Percentiles rank a stretch among this genome's conserved stretches.
These are phyloP conservation scores for Seiridium cupressi DNA, from an alignment of 2,329 filamentous ascomycete species.

Conservation along the genomic window DNA sequence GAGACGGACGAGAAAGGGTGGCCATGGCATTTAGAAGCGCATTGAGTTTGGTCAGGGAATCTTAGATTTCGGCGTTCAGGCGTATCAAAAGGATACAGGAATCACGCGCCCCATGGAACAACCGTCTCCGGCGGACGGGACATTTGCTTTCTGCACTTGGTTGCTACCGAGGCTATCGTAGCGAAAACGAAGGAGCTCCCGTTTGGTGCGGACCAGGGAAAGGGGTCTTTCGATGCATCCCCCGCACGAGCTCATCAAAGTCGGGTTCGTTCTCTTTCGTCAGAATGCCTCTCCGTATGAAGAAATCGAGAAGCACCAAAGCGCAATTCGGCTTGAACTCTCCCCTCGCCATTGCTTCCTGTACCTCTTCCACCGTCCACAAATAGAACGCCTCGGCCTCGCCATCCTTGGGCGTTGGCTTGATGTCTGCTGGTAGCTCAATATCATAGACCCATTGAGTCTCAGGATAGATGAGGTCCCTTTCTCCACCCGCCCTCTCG, in stretches of 20 bases:
- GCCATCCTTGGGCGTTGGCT: slow-evolving; percentile 76
- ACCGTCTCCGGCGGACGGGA: neutral
- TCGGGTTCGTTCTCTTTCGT: slow-evolving; percentile 76
- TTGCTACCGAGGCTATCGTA: neutral
- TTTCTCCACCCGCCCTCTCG: slow-evolving; percentile 74
- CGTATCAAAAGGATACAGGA: neutral
- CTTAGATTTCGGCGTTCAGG: slow-evolving; percentile 1
- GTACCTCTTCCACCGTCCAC: slow-evolving; percentile 73
- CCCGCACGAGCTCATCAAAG: slow-evolving; percentile 71
- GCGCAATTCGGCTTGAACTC: slow-evolving; percentile 94
- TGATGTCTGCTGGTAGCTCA: slow-evolving; percentile 65
- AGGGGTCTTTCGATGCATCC: slow-evolving; percentile 75
- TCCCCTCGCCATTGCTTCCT: slow-evolving; percentile 64
- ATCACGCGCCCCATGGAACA: too few species aligned
- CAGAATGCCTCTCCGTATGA: slow-evolving; percentile 79
- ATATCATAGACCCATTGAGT: slow-evolving; percentile 90
- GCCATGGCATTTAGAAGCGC: neutral
- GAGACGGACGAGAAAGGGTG: neutral
- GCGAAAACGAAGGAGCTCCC: neutral
- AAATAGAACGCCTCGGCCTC: slow-evolving; percentile 87
- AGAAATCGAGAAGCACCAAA: slow-evolving; percentile 82
- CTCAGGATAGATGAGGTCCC: slow-evolving; percentile 82
- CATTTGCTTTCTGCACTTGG: neutral
- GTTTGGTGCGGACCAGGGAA: slow-evolving; percentile 68
- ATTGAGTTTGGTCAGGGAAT: neutral